Percentiles rank a stretch among this genome's conserved stretches.
phyloP scores from a whole-genome alignment of 2,329 filamentous ascomycete genomes.

The Lecanosticta acicola region DNA sequence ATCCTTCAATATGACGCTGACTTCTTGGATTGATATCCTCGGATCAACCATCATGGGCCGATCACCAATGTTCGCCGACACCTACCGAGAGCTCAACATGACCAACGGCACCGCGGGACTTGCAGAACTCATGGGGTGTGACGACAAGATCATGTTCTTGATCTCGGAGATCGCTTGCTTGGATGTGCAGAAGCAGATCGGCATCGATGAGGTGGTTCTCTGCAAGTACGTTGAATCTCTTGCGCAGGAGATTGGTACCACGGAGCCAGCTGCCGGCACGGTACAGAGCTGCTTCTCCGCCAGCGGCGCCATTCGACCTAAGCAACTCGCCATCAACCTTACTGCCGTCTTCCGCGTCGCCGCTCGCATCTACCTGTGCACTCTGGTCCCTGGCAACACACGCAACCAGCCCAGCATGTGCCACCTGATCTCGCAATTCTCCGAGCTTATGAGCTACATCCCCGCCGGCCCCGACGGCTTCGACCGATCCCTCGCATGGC shows the following conservation, averaged over 20 bases:
- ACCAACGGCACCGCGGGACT: slow-evolving; percentile 62
- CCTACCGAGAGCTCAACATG: slow-evolving; percentile 91
- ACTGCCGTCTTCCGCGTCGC: slow-evolving; percentile 86
- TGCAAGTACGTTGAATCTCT: slow-evolving; percentile 87
- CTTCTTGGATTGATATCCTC: slow-evolving; percentile 94
- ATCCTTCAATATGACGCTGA: slow-evolving; percentile 92
- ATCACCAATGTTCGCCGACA: slow-evolving; percentile 82
- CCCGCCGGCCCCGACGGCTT: slow-evolving; percentile 76
- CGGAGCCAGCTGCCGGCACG: slow-evolving; percentile 52
- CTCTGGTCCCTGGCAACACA: slow-evolving; percentile 81
- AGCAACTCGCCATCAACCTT: slow-evolving; percentile 81
- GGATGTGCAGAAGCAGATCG: slow-evolving; percentile 76
- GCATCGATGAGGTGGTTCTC: slow-evolving; percentile 77
- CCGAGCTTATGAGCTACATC: slow-evolving; percentile 71
- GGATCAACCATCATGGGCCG: slow-evolving; percentile 86
- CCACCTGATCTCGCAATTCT: slow-evolving; percentile 72
- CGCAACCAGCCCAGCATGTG: slow-evolving; percentile 67
- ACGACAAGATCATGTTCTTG: slow-evolving; percentile 94
- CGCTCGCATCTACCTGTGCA: slow-evolving; percentile 94
- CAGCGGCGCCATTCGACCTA: slow-evolving; percentile 71
- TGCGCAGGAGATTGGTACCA: slow-evolving; percentile 77
- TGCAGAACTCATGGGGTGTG: slow-evolving; percentile 92
- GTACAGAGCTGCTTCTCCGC: slow-evolving; percentile 50
- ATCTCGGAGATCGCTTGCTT: slow-evolving; percentile 97
- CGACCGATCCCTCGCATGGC: slow-evolving; percentile 89